phyloP scores from a whole-genome alignment of 169 alveolate species.

The Eimeria necatrix region DNA sequence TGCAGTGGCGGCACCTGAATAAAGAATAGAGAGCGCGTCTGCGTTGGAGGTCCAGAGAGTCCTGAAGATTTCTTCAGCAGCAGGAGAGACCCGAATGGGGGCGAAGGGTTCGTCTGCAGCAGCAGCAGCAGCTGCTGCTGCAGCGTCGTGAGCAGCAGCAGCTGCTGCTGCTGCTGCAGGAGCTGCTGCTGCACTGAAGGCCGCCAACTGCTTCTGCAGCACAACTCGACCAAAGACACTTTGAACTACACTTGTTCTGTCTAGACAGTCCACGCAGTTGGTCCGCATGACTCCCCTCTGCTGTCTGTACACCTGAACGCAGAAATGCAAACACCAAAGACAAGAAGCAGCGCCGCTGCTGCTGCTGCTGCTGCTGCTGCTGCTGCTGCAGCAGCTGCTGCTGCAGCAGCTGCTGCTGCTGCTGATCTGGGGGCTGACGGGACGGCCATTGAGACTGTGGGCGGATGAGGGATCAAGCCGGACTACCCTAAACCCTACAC shows the following conservation, averaged over 20 bases:
- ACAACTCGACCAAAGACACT: conserved; percentile 93
- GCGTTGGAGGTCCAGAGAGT: conserved; percentile 95
- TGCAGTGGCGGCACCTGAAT: conserved; percentile 77
- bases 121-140: background rate
- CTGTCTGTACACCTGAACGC: conserved; percentile 71
- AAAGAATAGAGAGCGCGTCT: conserved; percentile 91
- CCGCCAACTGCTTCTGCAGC: conserved; percentile 74
- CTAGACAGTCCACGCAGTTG: conserved; percentile 98
- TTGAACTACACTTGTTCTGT: conserved; percentile 97
- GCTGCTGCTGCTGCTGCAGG: conserved; percentile 3
- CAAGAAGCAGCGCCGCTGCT: background rate
- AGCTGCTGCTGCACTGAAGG: background rate
- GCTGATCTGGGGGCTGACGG: too few relatives aligned
- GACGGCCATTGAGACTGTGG: too few relatives aligned
- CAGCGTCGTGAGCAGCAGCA: background rate
- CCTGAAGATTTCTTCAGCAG: conserved; percentile 90
- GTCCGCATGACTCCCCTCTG: conserved; percentile 97
- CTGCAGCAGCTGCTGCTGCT: too few relatives aligned
- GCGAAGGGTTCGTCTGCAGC: conserved; percentile 14
- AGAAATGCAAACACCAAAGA: background rate
- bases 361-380: background rate
- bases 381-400: background rate
- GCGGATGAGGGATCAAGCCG: too few relatives aligned
- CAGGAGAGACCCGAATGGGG: conserved; percentile 64
- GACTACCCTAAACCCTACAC: too few relatives aligned